Conservation (phyloP, 1,139 yeast species). For the Yamadazyma kanchanaburiensis region DNA sequence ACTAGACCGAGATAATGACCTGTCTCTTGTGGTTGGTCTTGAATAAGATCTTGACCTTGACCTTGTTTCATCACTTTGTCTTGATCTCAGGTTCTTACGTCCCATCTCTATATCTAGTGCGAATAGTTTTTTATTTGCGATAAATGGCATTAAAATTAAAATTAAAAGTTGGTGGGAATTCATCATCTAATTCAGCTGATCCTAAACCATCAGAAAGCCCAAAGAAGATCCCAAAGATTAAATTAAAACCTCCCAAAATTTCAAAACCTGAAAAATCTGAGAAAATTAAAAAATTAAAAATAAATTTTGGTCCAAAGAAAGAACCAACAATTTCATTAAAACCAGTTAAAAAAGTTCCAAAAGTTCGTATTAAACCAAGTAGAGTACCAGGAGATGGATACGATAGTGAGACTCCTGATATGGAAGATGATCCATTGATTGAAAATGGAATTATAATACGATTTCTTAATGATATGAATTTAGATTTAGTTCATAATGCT, state of each 20-base stretch:
- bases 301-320: slow-evolving; percentile 16
- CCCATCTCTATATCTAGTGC: slow-evolving; percentile 3
- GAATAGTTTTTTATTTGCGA: background rate
- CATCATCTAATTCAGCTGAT: slow-evolving; percentile 7
- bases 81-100: slow-evolving; percentile 3
- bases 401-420: slow-evolving; percentile 94
- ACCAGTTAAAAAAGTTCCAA: slow-evolving; percentile 40
- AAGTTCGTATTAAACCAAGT: slow-evolving; percentile 77
- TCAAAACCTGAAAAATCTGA: slow-evolving; percentile 17
- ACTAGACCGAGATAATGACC: background rate
- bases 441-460: slow-evolving; percentile 85
- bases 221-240: slow-evolving; percentile 5
- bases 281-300: slow-evolving; percentile 19
- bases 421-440: slow-evolving; percentile 89
- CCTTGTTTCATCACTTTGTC: slow-evolving; percentile 1
- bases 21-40: background rate
- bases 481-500: slow-evolving; percentile 75
- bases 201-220: background rate
- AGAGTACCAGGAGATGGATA: slow-evolving; percentile 92
- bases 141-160: slow-evolving; percentile 18
- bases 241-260: slow-evolving; percentile 20
- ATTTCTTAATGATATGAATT: slow-evolving; percentile 73
- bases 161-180: slow-evolving; percentile 19
- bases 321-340: slow-evolving; percentile 9
- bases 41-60: slow-evolving; percentile 8